Conservation (phyloP, 441 rosid genomes). For the Jatropha multifida region DNA sequence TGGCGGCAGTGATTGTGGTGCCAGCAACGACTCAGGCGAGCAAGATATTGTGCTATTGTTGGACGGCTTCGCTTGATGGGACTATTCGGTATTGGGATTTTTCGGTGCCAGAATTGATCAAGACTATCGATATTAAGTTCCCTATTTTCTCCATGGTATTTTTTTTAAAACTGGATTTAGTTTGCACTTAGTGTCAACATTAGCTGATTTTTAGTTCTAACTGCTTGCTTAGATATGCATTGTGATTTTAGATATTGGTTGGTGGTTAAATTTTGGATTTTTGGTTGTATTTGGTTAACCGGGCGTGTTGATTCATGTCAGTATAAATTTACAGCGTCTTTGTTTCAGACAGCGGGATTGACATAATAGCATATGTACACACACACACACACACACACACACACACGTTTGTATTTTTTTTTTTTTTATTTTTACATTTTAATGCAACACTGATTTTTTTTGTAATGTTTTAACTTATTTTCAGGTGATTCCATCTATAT, state of each 20-base stretch:
- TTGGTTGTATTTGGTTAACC: too few species aligned
- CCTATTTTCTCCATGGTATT: constrained; percentile 76
- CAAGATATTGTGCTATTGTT: constrained; percentile 65
- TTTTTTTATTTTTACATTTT: background rate
- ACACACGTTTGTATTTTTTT: background rate
- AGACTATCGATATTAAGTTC: constrained; percentile 52
- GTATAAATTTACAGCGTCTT: background rate
- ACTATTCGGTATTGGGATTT: constrained; percentile 93
- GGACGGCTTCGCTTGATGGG: constrained; percentile 97
- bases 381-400: too few species aligned
- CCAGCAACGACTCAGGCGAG: constrained; percentile 58
- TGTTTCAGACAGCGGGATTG: background rate
- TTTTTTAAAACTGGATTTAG: too few species aligned
- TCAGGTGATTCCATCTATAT: constrained; percentile 84
- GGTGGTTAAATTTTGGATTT: background rate
- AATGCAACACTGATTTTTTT: background rate
- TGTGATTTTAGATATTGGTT: too few species aligned
- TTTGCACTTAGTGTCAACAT: too few species aligned
- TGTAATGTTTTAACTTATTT: constrained; percentile 9
- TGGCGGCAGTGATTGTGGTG: constrained; percentile 70
- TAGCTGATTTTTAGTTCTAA: too few species aligned
- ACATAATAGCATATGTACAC: background rate
- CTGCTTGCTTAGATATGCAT: too few species aligned
- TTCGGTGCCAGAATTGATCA: constrained; percentile 69
- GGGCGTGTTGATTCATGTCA: background rate